Conservation (phyloP, 768 basidiomycete species). For the Kwoniella mangroviensis region DNA sequence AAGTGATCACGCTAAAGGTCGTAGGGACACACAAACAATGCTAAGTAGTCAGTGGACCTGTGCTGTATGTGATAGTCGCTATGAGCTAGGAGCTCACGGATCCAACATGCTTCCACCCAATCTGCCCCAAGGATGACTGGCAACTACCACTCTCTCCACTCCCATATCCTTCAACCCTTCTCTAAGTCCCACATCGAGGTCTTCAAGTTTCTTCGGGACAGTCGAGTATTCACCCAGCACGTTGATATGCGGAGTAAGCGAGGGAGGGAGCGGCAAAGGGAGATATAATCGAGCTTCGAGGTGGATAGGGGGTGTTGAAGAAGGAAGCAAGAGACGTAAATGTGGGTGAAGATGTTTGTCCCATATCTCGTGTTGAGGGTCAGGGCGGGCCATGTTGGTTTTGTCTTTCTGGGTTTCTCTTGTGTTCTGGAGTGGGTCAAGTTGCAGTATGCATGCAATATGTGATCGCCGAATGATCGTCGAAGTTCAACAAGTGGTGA, state of each 20-base stretch:
- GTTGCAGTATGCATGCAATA: too few species aligned
- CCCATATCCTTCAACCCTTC: constrained; percentile 14
- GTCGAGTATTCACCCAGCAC: constrained; percentile 8
- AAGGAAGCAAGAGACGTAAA: constrained; percentile 37
- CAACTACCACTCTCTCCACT: constrained; percentile 36
- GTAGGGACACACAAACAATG: background rate
- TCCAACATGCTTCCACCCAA: constrained; percentile 47
- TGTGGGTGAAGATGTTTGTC: constrained; percentile 28
- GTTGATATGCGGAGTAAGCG: constrained; percentile 3
- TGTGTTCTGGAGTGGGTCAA: too few species aligned
- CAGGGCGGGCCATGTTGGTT: constrained; percentile 15
- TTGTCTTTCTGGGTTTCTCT: background rate
- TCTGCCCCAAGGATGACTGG: constrained; percentile 46
- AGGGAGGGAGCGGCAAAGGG: constrained; percentile 15
- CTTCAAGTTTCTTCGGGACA: constrained; percentile 16
- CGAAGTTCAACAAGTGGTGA: background rate
- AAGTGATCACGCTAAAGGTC: constrained; percentile 33
- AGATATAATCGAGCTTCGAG: constrained; percentile 47
- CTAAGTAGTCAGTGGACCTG: background rate
- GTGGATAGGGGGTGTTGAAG: constrained; percentile 25
- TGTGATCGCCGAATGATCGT: too few species aligned
- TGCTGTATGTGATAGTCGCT: background rate
- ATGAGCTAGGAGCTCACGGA: constrained; percentile 36
- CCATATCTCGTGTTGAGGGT: constrained; percentile 10
- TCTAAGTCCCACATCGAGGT: background rate